A percentile compares a stretch with the other conserved stretches of the same genome.
phyloP scores from a whole-genome alignment of 2,329 filamentous ascomycete genomes.

The Thermothelomyces thermophilus region DNA sequence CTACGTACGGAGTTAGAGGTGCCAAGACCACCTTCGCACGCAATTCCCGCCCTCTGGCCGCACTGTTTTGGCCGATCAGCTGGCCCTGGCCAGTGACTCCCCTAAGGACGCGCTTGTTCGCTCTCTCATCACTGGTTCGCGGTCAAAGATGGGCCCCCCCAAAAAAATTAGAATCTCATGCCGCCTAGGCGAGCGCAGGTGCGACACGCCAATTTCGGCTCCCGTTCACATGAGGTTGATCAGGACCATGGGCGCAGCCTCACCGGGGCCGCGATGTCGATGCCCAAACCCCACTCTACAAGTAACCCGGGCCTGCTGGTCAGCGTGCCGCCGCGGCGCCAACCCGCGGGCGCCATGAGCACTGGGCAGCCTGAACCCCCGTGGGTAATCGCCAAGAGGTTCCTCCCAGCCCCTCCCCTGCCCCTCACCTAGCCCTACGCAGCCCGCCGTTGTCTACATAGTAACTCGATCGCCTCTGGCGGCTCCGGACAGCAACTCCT shows the following conservation, averaged over 20 bases:
- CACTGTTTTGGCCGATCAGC: constrained; percentile 3
- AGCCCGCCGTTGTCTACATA: constrained; percentile 2
- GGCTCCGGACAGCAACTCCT: no score
- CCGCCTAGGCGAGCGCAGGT: constrained; percentile 2
- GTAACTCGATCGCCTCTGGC: constrained; percentile 7
- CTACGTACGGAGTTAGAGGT: no score
- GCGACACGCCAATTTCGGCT: background rate
- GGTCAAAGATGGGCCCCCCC: background rate
- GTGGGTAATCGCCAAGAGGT: constrained; percentile 3
- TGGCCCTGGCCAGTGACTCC: constrained; percentile 6
- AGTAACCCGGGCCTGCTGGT: no score
- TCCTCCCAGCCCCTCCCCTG: constrained; percentile 17
- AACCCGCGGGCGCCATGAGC: background rate
- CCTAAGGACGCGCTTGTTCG: background rate
- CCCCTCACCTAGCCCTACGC: constrained; percentile 22
- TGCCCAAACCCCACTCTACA: constrained; percentile 6
- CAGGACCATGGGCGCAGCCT: constrained; percentile 2
- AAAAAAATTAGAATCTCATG: constrained; percentile 5
- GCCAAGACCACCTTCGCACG: background rate
- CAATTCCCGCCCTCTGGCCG: constrained; percentile 1
- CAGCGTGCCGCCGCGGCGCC: constrained; percentile 4
- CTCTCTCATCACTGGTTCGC: background rate
- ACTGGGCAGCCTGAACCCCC: background rate
- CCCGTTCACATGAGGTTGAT: background rate
- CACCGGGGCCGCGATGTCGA: background rate